Conservation (phyloP, 192 early-diverging fungal genomes). For the Coemansia sp. region DNA sequence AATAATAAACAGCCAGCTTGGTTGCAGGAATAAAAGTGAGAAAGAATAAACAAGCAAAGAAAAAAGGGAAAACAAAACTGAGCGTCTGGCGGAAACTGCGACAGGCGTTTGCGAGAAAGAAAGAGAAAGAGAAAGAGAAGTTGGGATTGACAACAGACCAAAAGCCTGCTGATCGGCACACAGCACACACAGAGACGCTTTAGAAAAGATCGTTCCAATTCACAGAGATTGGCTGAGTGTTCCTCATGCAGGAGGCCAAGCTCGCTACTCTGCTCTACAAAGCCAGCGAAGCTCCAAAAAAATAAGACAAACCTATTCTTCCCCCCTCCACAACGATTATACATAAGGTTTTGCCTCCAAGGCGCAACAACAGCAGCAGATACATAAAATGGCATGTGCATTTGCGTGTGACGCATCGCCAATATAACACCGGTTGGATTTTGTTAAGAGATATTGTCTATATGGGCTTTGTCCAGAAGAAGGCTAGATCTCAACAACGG, state of each 20-base stretch:
- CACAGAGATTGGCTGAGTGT: not conserved
- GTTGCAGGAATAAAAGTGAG: not conserved
- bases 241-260: not conserved
- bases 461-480: no score
- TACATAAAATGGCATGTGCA: no score
- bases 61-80: not conserved
- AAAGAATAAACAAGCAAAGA: conserved; percentile 8
- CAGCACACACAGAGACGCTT: not conserved
- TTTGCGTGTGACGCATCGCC: no score
- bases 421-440: no score
- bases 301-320: no score
- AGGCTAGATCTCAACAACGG: no score
- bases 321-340: no score
- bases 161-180: not conserved
- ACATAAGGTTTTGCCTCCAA: no score
- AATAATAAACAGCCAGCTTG: not conserved
- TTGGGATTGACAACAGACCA: not conserved
- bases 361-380: no score
- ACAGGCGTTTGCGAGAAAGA: not conserved
- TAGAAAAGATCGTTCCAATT: not conserved
- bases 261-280: not conserved
- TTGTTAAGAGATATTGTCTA: no score
- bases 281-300: not conserved
- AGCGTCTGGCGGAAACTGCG: not conserved
- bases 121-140: not conserved